These are phyloP conservation scores for Mycena kentingensis DNA, from an alignment of 768 basidiomycete species.

Conservation along the genomic window DNA sequence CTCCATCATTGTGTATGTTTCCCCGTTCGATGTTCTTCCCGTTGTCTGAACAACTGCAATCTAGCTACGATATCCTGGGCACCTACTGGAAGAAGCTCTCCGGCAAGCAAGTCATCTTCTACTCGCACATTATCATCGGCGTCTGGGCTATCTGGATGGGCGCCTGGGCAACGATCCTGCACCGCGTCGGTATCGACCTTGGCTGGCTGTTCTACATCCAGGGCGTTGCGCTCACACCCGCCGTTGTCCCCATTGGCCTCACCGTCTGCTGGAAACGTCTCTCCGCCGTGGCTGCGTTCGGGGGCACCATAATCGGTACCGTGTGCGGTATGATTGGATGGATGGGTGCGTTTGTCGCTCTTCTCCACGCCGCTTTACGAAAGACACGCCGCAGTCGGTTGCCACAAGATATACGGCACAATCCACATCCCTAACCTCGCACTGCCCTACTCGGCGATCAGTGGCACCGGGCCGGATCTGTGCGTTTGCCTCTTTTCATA, in stretches of 20 bases:
- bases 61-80: conserved; percentile 12
- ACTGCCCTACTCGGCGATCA: conserved; percentile 37
- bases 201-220: conserved; percentile 41
- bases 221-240: conserved; percentile 38
- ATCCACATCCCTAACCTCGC: conserved; percentile 38
- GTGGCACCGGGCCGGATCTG: conserved; percentile 35
- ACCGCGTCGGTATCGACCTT: conserved; percentile 36
- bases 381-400: neutral
- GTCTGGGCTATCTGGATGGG: conserved; percentile 42
- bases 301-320: conserved; percentile 34
- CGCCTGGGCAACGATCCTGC: conserved; percentile 34
- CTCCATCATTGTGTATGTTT: conserved; percentile 17
- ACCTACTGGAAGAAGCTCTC: conserved; percentile 1
- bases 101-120: conserved; percentile 34
- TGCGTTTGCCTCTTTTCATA: no score
- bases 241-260: conserved; percentile 39
- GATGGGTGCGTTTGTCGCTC: conserved; percentile 39
- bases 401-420: conserved; percentile 21
- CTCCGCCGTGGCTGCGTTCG: conserved; percentile 30
- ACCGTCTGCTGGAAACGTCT: conserved; percentile 39
- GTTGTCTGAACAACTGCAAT: no score
- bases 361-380: neutral
- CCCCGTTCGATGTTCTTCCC: no score
- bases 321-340: conserved; percentile 37
- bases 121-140: conserved; percentile 36